A percentile compares a stretch with the other conserved stretches of the same genome.
phyloP scores from a whole-genome alignment of 2,329 filamentous ascomycete genomes.

The Hirsutella minnesotensis region DNA sequence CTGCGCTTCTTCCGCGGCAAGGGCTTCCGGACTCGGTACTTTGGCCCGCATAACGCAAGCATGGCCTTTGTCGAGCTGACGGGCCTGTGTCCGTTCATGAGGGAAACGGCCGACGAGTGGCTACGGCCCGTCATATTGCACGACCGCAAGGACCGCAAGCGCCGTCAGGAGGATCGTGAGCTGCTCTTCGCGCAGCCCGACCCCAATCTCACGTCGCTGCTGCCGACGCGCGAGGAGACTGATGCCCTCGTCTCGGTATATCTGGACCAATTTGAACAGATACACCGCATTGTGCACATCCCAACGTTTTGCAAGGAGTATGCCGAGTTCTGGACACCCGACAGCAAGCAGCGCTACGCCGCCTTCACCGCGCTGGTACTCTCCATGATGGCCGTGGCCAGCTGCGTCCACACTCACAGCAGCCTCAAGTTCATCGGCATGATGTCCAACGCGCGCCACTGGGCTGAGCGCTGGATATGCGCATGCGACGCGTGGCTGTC shows the following conservation, averaged over 20 bases:
- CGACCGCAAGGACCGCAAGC: conserved; percentile 41
- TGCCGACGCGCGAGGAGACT: conserved; percentile 34
- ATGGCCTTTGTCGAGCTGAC: conserved; percentile 48
- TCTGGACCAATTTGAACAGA: conserved; percentile 42
- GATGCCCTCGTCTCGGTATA: conserved; percentile 38
- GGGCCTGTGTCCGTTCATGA: conserved; percentile 49
- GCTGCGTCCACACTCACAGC: conserved; percentile 41
- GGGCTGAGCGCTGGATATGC: conserved; percentile 43
- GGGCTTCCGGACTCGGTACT: conserved; percentile 48
- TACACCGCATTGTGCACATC: conserved; percentile 46
- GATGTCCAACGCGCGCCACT: conserved; percentile 43
- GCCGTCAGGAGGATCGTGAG: conserved; percentile 40
- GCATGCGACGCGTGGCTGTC: conserved; percentile 42
- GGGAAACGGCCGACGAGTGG: conserved; percentile 50
- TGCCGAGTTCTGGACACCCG: conserved; percentile 39
- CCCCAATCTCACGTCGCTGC: conserved; percentile 34
- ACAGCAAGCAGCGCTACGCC: conserved; percentile 30
- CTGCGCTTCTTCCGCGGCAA: conserved; percentile 46
- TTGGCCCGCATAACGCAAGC: conserved; percentile 47
- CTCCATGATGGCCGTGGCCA: conserved; percentile 47
- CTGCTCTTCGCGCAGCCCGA: conserved; percentile 35
- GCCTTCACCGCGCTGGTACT: conserved; percentile 48
- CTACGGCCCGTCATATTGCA: conserved; percentile 45
- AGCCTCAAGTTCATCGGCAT: conserved; percentile 44
- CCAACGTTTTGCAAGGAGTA: conserved; percentile 47